A percentile compares a stretch with the other conserved stretches of the same genome.
phyloP scores from a whole-genome alignment of 176 grass and related monocot genomes.

The Chrysopogon serrulatus region DNA sequence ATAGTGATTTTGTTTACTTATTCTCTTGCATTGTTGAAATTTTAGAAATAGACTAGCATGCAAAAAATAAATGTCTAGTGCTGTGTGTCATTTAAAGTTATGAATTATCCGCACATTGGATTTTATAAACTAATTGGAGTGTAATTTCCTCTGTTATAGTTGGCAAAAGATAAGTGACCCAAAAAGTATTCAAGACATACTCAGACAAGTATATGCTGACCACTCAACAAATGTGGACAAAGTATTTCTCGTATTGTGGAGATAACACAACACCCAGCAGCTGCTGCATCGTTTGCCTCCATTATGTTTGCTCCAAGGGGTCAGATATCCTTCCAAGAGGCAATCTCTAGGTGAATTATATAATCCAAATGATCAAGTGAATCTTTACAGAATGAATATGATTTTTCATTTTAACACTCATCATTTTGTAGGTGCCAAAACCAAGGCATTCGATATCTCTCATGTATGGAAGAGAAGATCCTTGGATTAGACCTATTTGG shows the following conservation, averaged over 20 bases:
- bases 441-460: conserved; percentile 74
- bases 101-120: neutral
- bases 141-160: conserved; percentile 44
- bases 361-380: neutral
- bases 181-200: conserved; percentile 67
- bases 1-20: neutral
- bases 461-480: conserved; percentile 97
- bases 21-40: neutral
- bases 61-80: neutral
- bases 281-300: conserved; percentile 90
- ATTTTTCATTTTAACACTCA: conserved; percentile 6
- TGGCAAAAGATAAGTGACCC: conserved; percentile 97
- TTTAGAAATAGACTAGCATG: neutral
- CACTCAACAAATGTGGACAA: conserved; percentile 87
- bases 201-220: conserved; percentile 96
- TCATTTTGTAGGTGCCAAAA: conserved; percentile 58
- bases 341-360: conserved; percentile 49
- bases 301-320: conserved; percentile 94
- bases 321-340: conserved; percentile 77
- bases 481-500: conserved; percentile 93
- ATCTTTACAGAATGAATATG: neutral
- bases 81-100: neutral
- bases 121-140: neutral
- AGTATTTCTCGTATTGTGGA: conserved; percentile 87
- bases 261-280: conserved; percentile 86